Percentiles rank a stretch among this genome's conserved stretches.
These are phyloP conservation scores for Solanum sitiens DNA, from an alignment of 257 asterid genomes.

Conservation along the genomic window DNA sequence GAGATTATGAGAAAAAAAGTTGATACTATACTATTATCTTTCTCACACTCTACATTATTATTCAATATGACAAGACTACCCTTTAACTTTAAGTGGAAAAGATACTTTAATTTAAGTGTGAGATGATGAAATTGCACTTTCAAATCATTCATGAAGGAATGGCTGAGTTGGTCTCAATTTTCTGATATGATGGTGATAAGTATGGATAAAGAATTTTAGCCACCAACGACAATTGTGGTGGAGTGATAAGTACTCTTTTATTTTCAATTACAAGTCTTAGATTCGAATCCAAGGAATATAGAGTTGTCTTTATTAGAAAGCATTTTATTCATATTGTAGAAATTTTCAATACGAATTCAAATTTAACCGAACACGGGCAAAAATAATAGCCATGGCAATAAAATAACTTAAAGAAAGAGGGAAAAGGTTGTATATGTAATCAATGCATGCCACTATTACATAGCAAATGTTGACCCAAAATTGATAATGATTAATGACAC, in stretches of 20 bases:
- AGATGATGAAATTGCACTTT: constrained; percentile 74
- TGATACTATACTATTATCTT: constrained; percentile 18
- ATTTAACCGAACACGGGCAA: neutral
- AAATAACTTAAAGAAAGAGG: neutral
- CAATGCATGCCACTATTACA: constrained; percentile 34
- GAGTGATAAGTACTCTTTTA: neutral
- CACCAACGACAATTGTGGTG: neutral
- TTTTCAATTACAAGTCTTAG: too few species aligned
- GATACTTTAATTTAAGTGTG: constrained; percentile 37
- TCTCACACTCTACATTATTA: constrained; percentile 32
- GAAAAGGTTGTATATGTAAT: constrained; percentile 17
- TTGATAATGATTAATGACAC: constrained; percentile 48
- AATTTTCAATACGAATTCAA: too few species aligned
- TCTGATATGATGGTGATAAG: constrained; percentile 17
- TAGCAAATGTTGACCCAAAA: constrained; percentile 39
- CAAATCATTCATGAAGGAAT: constrained; percentile 47
- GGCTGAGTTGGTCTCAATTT: constrained; percentile 36
- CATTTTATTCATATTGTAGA: too few species aligned
- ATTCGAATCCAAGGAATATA: too few species aligned
- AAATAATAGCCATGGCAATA: neutral
- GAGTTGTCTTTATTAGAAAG: neutral
- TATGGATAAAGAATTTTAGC: constrained; percentile 1
- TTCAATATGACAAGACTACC: constrained; percentile 40
- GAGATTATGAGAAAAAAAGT: constrained; percentile 37
- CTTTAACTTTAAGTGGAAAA: constrained; percentile 39